Evolutionary conservation across 2,329 filamentous ascomycete genomes (phyloP).

Genomic region (Fonsecaea pugnacius): DNA sequence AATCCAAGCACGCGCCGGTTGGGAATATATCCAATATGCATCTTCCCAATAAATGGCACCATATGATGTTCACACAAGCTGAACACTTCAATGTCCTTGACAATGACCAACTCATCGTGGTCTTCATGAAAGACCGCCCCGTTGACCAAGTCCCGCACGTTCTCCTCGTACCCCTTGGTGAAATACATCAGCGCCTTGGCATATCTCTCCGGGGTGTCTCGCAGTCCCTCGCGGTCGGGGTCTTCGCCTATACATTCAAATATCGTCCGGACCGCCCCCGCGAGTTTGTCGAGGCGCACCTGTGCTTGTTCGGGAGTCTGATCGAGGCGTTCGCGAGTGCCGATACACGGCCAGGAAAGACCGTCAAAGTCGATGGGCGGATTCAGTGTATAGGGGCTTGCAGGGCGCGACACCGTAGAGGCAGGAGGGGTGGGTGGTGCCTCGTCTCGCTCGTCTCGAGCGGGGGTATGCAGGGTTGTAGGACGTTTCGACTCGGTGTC

Average conservation of each 20-base stretch:
- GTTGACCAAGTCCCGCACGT: conserved; percentile 88
- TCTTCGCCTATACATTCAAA: conserved; percentile 70
- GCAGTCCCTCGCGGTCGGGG: conserved; percentile 65
- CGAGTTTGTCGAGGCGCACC: conserved; percentile 63
- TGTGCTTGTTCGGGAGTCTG: conserved; percentile 63
- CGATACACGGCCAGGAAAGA: conserved; percentile 57
- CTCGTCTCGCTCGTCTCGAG: conserved; percentile 59
- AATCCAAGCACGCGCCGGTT: conserved; percentile 88
- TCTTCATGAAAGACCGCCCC: conserved; percentile 93
- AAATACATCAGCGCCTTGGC: conserved; percentile 95
- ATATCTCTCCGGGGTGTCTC: conserved; percentile 78
- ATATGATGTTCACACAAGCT: conserved; percentile 96
- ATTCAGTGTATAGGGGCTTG: conserved; percentile 55
- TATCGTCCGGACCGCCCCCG: conserved; percentile 66
- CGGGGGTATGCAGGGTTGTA: conserved; percentile 51
- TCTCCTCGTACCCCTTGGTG: conserved; percentile 96
- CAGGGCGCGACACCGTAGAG: conserved; percentile 55
- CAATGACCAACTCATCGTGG: conserved; percentile 95
- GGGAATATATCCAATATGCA: conserved; percentile 99
- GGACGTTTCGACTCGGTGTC: conserved; percentile 25
- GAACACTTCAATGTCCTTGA: conserved; percentile 96
- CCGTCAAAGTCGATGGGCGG: conserved; percentile 59
- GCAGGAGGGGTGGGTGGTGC: conserved; percentile 58
- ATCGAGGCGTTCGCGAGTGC: conserved; percentile 58
- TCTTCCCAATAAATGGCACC: conserved; percentile 96